Base-by-base conservation (phyloP, 805 yeast species). In the Saturnispora dispora region DNA sequence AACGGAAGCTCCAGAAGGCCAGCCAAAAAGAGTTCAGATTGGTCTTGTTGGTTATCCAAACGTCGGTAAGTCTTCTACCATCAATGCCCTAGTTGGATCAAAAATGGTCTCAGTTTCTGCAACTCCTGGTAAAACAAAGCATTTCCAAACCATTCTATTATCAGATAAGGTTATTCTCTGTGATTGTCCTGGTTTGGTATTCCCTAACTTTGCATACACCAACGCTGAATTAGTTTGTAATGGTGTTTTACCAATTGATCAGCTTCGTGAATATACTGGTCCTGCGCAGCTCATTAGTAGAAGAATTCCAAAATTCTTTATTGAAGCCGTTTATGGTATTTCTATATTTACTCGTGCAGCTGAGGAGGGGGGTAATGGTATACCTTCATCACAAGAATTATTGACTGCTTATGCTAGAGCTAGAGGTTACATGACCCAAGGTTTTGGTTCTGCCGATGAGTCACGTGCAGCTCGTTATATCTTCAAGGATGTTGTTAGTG, bases 101-200 rank as follows among this genome's bases (percentile, higher is more conserved):
- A 93, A 93, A 64, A 90, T 88, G 66, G 99, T 93, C n/a, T 89
- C 97, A 2, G 99, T 93, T 37, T 91, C 98, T 2, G 77, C 98
- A 1, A 93, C 99, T 1, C 99, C 99, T 13, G 99, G 99, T 72
- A 93, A 93, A 66, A 93, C 99, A 13, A 93, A 93, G 67, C 99
- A 93, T 75, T 93, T 93, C 76, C 99, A 93, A 73, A 93, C 99
- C 1, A 90, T 93, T 55, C 79, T 81, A 63, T 75, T 93, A 44
- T 81, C 96, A 1, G 86, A 85, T 48, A 76, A 84, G 36, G 93
- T 93, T 2, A 76, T 89, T 58, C 74, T 93, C 49, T 93, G 98
- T 70, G 99, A 93, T 75, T 93, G 99, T 74, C 99, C 99, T 2
- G 99, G 99, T 77, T 75, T 93, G 55, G 99, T 93, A 17, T 93